Evolutionary conservation across 2,329 filamentous ascomycete genomes (phyloP), one percentile per base, ranked within the genome.

Genomic region (Penicillium brasilianum): DNA sequence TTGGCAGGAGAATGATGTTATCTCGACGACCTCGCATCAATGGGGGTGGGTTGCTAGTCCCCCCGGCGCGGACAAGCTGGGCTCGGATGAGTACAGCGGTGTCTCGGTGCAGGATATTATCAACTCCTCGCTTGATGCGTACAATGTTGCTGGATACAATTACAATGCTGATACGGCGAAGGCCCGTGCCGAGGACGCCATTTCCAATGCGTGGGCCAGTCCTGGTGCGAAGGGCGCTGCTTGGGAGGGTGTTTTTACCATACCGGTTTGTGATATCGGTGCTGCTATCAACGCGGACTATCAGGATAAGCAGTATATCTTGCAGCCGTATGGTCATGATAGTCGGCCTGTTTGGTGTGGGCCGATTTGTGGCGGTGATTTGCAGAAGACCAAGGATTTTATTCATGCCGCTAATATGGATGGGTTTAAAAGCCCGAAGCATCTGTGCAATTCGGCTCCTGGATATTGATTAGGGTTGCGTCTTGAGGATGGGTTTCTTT

Each of bases 81-180:
- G 60, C 2, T 39, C 57, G 36, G 44, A 53, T 20, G 55, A 56
- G 18, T 65, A 60, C 36, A 41, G 25, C 14, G 49, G 56, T 18
- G 49, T 60, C 6, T 49, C 6, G 2, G 16, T 52, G 0, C 16
- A 59, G 55, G 63, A 65, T 54, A 55, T 63, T 28, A 63, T 65
- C 55, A 65, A 65, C 34, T 65, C 63, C 10, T 62, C 63, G n/a
- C 41, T 60, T 2, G 63, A 65, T n/a, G 60, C 63, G 4, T 63
- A 44, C 7, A 59, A 61, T 2, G 58, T 59, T 10, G 63, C 60
- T 22, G 63, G 63, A 3, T 63, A 57, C 36, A 50, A 61, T 28
- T 64, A 64, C 10, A 53, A 36, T 13, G 16, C 54, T 16, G 37
- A 59, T 4, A 63, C 46, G 16, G 36, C 37, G 1, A 20, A 43